A percentile compares a stretch with the other conserved stretches of the same genome.
phyloP scores from a whole-genome alignment of 2,329 filamentous ascomycete genomes.

The Aspergillus neotritici region DNA sequence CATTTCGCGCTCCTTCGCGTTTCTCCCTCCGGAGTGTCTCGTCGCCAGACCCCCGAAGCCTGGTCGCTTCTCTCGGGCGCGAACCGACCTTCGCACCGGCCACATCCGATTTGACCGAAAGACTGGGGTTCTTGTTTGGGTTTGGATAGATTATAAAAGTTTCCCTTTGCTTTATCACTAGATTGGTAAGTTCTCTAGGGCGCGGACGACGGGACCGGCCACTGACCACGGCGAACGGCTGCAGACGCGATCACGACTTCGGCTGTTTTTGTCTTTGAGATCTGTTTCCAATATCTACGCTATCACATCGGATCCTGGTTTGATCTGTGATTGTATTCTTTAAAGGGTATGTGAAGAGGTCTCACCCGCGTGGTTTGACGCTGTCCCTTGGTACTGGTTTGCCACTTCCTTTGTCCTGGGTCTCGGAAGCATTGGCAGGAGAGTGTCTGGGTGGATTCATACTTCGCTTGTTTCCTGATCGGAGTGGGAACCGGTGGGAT shows the following conservation, averaged over 20 bases:
- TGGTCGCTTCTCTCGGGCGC: constrained; percentile 22
- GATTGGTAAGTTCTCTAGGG: constrained; percentile 27
- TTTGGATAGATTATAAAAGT: constrained; percentile 26
- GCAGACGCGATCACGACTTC: constrained; percentile 28
- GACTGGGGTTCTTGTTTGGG: constrained; percentile 19
- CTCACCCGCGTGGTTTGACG: too few species aligned
- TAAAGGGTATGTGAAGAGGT: constrained; percentile 15
- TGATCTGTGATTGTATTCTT: constrained; percentile 12
- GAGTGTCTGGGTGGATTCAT: too few species aligned
- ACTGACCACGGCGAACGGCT: constrained; percentile 9
- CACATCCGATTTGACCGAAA: constrained; percentile 18
- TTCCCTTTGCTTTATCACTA: constrained; percentile 18
- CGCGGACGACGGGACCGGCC: constrained; percentile 3
- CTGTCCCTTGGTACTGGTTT: too few species aligned
- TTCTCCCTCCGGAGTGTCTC: constrained; percentile 8
- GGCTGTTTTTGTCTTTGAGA: constrained; percentile 14
- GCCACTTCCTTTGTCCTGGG: too few species aligned
- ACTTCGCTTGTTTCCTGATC: too few species aligned
- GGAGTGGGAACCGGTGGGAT: too few species aligned
- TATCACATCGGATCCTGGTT: constrained; percentile 10
- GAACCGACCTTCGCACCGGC: constrained; percentile 7
- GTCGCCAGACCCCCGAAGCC: constrained; percentile 15
- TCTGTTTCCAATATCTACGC: constrained; percentile 9
- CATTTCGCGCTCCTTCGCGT: constrained; percentile 12
- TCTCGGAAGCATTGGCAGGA: too few species aligned